Conservation (phyloP, 78 protist genomes). For the Dictyostelium capitatum region DNA sequence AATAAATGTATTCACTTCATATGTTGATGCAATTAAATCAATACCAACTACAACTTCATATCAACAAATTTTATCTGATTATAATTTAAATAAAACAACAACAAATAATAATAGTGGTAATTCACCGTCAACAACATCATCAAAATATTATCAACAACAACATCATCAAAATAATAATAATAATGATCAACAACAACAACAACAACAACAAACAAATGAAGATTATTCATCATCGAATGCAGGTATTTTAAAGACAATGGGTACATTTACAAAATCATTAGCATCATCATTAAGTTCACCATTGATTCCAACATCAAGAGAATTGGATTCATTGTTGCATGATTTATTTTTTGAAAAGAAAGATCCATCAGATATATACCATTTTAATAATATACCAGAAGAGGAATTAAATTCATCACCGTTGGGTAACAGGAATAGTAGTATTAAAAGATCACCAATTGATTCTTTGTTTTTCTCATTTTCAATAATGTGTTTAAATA, state of each 20-base stretch:
- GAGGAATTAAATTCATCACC: conserved; percentile 56
- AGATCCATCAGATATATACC: conserved; percentile 42
- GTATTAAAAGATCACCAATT: conserved; percentile 52
- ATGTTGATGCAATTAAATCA: conserved; percentile 37
- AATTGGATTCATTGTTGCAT: conserved; percentile 36
- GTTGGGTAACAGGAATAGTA: conserved; percentile 12
- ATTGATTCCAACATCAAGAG: conserved; percentile 40
- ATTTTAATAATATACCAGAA: conserved; percentile 68
- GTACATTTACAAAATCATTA: conserved; percentile 49
- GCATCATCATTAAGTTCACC: conserved; percentile 58
- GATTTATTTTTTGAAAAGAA: conserved; percentile 51
- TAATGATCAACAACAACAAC: conserved; percentile 6
- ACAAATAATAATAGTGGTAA: neutral
- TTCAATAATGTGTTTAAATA: conserved; percentile 45
- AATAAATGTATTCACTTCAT: conserved; percentile 28
- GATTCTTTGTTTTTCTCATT: conserved; percentile 73
- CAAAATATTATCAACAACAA: neutral
- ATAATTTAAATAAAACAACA: conserved; percentile 34
- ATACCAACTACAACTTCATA: neutral
- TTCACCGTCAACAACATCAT: neutral
- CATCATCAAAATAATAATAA: neutral
- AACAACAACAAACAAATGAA: neutral
- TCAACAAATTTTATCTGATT: conserved; percentile 41
- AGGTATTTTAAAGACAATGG: conserved; percentile 19
- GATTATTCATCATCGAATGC: neutral